Evolutionary conservation across 306 rosid genomes (phyloP).

Genomic region (Pyrus bretschneideri): DNA sequence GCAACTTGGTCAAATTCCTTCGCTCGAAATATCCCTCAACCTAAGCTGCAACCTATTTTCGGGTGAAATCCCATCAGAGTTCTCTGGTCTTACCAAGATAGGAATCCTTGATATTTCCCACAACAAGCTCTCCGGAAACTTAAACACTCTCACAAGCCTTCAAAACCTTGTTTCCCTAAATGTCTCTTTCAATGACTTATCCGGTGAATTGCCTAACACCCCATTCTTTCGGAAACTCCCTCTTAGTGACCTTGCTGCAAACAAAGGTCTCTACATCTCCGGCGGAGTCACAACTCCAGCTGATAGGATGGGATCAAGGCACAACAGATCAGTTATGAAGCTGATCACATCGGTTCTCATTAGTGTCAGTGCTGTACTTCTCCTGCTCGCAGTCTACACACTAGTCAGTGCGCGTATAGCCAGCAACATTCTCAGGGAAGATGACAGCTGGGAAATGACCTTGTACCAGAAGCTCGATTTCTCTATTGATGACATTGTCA

Average conservation of each 20-base stretch:
- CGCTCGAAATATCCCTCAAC: conserved; percentile 84
- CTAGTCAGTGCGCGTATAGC: conserved; percentile 34
- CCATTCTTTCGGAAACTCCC: conserved; percentile 69
- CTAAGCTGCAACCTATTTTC: conserved; percentile 72
- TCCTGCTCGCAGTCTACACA: conserved; percentile 43
- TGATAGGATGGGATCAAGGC: conserved; percentile 18
- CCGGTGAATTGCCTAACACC: conserved; percentile 64
- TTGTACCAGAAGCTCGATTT: conserved; percentile 65
- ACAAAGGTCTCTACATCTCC: conserved; percentile 58
- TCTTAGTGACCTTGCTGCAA: conserved; percentile 50
- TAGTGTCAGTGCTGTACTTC: conserved; percentile 35
- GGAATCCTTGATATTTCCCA: conserved; percentile 76
- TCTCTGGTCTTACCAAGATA: conserved; percentile 59
- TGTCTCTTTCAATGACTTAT: conserved; percentile 69
- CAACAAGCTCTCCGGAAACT: conserved; percentile 64
- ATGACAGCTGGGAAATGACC: conserved; percentile 67
- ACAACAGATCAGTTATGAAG: conserved; percentile 30
- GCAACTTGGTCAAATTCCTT: conserved; percentile 57
- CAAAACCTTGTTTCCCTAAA: conserved; percentile 70
- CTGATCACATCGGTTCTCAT: conserved; percentile 47
- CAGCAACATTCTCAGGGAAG: conserved; percentile 29
- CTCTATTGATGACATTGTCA: conserved; percentile 51
- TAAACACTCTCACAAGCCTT: conserved; percentile 42
- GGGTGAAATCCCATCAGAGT: conserved; percentile 63
- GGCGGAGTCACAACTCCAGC: conserved; percentile 29